Base-by-base conservation (phyloP, 257 asterid genomes). In the Primulina tabacum region DNA sequence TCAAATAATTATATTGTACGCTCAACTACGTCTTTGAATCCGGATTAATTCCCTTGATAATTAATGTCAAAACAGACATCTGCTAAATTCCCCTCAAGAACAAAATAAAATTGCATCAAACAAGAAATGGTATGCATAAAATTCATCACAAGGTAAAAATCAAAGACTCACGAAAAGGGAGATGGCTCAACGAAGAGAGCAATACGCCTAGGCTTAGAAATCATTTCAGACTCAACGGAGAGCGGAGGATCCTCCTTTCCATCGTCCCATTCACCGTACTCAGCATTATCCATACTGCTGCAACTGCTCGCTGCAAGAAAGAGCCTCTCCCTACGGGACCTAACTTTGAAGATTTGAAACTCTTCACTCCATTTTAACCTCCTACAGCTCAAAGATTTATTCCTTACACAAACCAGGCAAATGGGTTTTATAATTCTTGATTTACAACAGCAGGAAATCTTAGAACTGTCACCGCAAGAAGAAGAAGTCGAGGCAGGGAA, bases 101-200 rank as follows among this genome's bases (percentile, higher is more conserved):
- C 63, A 40, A 7, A 72, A 33, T 7, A 43, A 28, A 2, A 71
- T 18, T 55, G 61, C 40, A 20, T 60, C 72, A 72, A 76, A 73
- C 38, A 30, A 17, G 50, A 60, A 76, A 56, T 52, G 58, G 38
- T 50, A 35, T 4, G 26, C 59, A 38, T 56, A 34, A 67, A 58
- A 68, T 5, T 14, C 26, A 60, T 68, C 9, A 6, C 34, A 61
- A 21, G 1, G 18, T 1, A n/a, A 53, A 68, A 62, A 59, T n/a
- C 8, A 72, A 33, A 37, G 20, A 81, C 99, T 91, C 82, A 94
- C 99, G 97, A 80, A 70, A 94, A 94, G 68, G 99, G 99, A 72
- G 99, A 94, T 12, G 99, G 99, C 86, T 94, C 99, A 69, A 94
- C 97, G 76, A 91, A 94, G 32, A 94, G 91, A 76, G 92, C 99